These are phyloP conservation scores for Hanseniaspora opuntiae DNA, from an alignment of 805 yeast genomes.

Conservation along the genomic window DNA sequence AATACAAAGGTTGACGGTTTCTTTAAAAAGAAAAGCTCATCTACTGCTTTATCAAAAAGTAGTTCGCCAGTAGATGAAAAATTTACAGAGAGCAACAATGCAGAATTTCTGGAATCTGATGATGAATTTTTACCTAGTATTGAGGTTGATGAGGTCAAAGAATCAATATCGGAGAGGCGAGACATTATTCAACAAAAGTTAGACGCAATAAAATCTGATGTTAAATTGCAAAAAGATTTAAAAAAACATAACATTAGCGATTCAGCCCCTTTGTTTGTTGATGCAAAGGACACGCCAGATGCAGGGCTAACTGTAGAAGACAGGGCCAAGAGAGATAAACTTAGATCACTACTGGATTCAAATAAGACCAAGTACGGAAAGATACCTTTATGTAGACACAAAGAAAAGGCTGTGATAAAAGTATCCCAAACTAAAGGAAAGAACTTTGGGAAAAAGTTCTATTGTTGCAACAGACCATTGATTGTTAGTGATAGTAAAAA, in stretches of 20 bases:
- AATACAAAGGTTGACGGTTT: slow-evolving; percentile 6
- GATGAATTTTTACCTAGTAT: slow-evolving; percentile 1
- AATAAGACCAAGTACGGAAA: slow-evolving; percentile 15
- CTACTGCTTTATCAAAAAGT: not conserved
- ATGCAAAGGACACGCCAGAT: not conserved
- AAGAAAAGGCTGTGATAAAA: slow-evolving; percentile 33
- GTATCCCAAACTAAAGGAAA: slow-evolving; percentile 30
- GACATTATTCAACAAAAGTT: slow-evolving; percentile 8
- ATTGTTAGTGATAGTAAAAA: not conserved
- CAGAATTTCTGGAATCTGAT: not conserved
- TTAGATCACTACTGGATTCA: not conserved
- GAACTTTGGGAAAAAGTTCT: slow-evolving; percentile 39
- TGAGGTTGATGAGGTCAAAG: not conserved
- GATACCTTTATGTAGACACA: slow-evolving; percentile 37
- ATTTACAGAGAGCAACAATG: not conserved
- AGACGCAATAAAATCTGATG: slow-evolving; percentile 2
- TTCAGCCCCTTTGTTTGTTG: not conserved
- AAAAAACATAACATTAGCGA: not conserved
- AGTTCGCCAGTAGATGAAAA: not conserved
- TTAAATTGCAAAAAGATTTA: not conserved
- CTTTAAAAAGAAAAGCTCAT: slow-evolving; percentile 7
- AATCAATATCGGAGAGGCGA: not conserved
- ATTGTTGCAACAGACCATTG: slow-evolving; percentile 35
- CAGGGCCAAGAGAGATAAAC: not conserved
- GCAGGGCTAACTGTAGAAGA: not conserved